Evolutionary conservation across 352 stramenopile genomes (phyloP).

Genomic region (Phytopythium mirpurense): DNA sequence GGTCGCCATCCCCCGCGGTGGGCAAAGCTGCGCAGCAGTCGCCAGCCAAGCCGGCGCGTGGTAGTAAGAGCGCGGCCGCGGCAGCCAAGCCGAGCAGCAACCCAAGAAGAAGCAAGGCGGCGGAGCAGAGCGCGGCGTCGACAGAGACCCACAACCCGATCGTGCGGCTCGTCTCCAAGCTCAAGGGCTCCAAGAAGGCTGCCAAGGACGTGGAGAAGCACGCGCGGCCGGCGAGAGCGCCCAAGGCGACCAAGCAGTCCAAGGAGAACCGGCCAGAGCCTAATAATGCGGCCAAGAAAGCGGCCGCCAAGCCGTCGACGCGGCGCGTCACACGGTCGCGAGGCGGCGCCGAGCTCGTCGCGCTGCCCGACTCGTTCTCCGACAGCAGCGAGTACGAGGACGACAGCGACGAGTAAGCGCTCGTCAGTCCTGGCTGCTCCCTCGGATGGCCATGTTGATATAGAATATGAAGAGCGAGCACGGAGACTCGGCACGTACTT

Average conservation of each 20-base stretch:
- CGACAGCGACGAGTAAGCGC: neutral
- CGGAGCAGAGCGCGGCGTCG: neutral
- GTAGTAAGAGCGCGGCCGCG: neutral
- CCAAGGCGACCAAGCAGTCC: neutral
- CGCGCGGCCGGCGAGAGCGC: neutral
- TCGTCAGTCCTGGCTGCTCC: neutral
- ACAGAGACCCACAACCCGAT: neutral
- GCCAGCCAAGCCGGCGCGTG: neutral
- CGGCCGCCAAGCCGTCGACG: neutral
- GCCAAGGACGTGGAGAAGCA: neutral
- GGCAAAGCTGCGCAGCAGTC: neutral
- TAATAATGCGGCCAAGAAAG: no score
- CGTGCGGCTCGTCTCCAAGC: neutral
- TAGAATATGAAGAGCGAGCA: no score
- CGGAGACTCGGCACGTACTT: no score
- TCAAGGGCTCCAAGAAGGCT: neutral
- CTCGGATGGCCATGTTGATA: no score
- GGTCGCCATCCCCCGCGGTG: neutral
- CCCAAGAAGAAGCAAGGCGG: neutral
- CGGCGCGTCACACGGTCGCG: conserved; percentile 2
- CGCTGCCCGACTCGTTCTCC: conserved; percentile 1
- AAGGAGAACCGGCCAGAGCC: neutral
- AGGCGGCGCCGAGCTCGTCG: neutral
- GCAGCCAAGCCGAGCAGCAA: neutral
- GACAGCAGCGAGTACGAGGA: conserved; percentile 1